Evolutionary conservation across 1,284 basidiomycete genomes (phyloP).

Genomic region (Marasmius fiardii): DNA sequence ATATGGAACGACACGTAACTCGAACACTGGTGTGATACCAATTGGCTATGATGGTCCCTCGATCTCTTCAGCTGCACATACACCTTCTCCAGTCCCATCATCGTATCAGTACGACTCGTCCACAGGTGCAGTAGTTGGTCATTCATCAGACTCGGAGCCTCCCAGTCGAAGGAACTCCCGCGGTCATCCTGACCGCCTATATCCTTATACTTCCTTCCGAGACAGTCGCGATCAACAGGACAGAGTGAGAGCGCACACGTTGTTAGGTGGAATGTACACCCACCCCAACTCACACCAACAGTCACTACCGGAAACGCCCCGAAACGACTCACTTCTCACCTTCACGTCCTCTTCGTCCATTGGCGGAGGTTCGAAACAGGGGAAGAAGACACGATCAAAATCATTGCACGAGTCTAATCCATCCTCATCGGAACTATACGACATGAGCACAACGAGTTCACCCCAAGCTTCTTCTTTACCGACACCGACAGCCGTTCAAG

Average conservation of each 20-base stretch:
- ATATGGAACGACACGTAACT: neutral
- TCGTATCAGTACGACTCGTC: neutral
- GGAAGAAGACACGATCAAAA: neutral
- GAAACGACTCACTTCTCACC: neutral
- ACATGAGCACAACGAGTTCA: neutral
- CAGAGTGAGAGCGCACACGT: neutral
- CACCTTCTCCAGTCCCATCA: conserved; percentile 4
- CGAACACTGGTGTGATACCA: neutral
- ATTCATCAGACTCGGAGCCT: neutral
- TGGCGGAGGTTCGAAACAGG: neutral
- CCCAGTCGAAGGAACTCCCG: neutral
- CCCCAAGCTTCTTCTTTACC: neutral
- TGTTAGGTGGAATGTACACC: neutral
- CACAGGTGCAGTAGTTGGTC: neutral
- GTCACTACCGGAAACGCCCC: conserved; percentile 1
- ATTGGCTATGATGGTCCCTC: neutral
- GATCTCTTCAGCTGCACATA: neutral
- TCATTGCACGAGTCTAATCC: neutral
- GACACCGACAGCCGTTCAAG: neutral
- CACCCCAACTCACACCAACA: neutral
- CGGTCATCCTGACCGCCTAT: neutral
- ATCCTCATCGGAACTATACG: neutral
- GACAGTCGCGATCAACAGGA: neutral
- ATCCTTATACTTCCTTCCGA: neutral
- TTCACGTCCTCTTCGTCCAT: neutral